phyloP scores from a whole-genome alignment of 2,329 filamentous ascomycete species.

The Pseudopithomyces maydicus region DNA sequence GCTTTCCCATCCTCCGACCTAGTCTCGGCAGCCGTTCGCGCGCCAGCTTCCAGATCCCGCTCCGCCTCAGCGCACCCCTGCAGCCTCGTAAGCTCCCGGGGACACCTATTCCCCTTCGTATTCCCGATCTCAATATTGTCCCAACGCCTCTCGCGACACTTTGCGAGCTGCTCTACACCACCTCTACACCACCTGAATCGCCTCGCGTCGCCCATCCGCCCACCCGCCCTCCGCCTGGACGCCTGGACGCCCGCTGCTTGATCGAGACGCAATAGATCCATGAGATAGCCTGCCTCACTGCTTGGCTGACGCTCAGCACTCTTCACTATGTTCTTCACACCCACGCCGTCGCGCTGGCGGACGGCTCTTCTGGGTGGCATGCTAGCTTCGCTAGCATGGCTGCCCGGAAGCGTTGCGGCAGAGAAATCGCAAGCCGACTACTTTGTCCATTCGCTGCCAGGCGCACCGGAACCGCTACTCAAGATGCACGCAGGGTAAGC shows the following conservation, averaged over 20 bases:
- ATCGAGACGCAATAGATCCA: conserved; percentile 18
- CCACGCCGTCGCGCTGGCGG: conserved; percentile 36
- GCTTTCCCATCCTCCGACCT: background rate
- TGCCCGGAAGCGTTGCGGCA: conserved; percentile 45
- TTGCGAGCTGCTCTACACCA: background rate
- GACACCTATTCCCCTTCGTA: conserved; percentile 32
- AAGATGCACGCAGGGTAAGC: conserved; percentile 98
- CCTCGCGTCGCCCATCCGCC: background rate
- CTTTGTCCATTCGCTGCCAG: conserved; percentile 83
- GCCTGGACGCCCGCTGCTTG: background rate
- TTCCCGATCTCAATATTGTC: conserved; percentile 11
- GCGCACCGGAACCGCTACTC: conserved; percentile 77
- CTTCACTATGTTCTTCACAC: conserved; percentile 30
- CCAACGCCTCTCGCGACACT: conserved; percentile 3
- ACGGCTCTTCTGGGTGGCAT: conserved; percentile 38
- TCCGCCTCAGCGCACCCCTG: conserved; percentile 14
- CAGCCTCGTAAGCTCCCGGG: conserved; percentile 31
- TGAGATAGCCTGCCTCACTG: conserved; percentile 40
- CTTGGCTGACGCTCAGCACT: conserved; percentile 17
- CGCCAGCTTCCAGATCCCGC: background rate
- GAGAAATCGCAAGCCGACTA: conserved; percentile 78
- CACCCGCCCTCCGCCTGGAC: background rate
- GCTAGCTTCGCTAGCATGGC: conserved; percentile 37
- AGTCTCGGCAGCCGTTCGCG: conserved; percentile 2
- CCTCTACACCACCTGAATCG: background rate